These are phyloP conservation scores for Aegilops bicornis DNA, from an alignment of 176 grass and related monocot genomes.

Conservation along the genomic window DNA sequence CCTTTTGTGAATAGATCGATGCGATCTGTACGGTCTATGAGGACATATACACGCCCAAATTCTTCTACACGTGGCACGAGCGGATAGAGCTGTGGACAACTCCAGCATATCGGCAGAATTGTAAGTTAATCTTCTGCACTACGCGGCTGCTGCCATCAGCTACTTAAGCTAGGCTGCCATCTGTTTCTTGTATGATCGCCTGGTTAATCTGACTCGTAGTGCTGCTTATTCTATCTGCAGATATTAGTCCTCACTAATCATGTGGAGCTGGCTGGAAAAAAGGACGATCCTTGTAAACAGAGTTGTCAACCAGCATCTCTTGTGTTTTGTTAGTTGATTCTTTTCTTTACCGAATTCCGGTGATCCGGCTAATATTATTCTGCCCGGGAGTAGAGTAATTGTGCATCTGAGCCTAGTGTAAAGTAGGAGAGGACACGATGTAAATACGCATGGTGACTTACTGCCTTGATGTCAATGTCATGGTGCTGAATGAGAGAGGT, in stretches of 20 bases:
- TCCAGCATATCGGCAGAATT: slow-evolving; percentile 16
- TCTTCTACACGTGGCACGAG: slow-evolving; percentile 27
- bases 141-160: background rate
- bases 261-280: slow-evolving; percentile 21
- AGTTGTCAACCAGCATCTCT: slow-evolving; percentile 21
- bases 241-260: slow-evolving; percentile 34
- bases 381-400: slow-evolving; percentile 12
- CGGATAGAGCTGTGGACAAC: slow-evolving; percentile 9
- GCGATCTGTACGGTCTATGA: slow-evolving; percentile 46
- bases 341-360: slow-evolving; percentile 36
- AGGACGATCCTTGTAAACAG: slow-evolving; percentile 4
- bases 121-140: slow-evolving; percentile 30
- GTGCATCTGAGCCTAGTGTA: slow-evolving; percentile 41
- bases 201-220: slow-evolving; percentile 41
- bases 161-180: background rate
- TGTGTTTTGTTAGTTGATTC: slow-evolving; percentile 45
- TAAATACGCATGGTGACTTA: slow-evolving; percentile 37
- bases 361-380: slow-evolving; percentile 35
- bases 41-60: slow-evolving; percentile 43
- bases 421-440: slow-evolving; percentile 10
- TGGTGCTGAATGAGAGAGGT: slow-evolving; percentile 4
- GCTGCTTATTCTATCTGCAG: slow-evolving; percentile 26
- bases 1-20: slow-evolving; percentile 63
- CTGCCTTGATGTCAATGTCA: slow-evolving; percentile 11
- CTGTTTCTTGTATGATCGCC: background rate